A percentile compares a stretch with the other conserved stretches of the same genome.
Conservation (phyloP, 1,139 yeast genomes). For the Pichia sp. region DNA sequence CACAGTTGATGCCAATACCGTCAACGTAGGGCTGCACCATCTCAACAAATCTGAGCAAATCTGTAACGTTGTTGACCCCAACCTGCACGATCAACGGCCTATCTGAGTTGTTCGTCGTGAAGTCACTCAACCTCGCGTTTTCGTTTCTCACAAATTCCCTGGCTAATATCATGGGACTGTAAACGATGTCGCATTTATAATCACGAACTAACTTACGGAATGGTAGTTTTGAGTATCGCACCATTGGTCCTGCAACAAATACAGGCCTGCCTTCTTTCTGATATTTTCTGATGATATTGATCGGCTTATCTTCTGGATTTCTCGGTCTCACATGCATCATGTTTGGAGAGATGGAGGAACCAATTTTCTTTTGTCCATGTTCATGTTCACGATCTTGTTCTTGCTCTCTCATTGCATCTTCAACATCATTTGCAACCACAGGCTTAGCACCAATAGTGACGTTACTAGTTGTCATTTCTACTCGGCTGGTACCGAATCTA, state of each 20-base stretch:
- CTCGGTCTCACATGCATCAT: slow-evolving; percentile 23
- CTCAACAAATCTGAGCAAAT: slow-evolving; percentile 74
- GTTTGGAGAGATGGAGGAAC: slow-evolving; percentile 1
- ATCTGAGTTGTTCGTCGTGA: slow-evolving; percentile 70
- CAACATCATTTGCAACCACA: neutral
- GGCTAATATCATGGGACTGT: slow-evolving; percentile 94
- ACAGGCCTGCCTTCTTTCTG: slow-evolving; percentile 54
- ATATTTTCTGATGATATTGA: slow-evolving; percentile 46
- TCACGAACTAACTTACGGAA: slow-evolving; percentile 80
- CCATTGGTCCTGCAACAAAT: slow-evolving; percentile 94
- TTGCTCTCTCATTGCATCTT: neutral
- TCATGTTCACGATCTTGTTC: neutral
- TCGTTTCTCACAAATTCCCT: slow-evolving; percentile 87
- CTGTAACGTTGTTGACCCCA: slow-evolving; percentile 86
- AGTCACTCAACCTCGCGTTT: slow-evolving; percentile 77
- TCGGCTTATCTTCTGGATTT: slow-evolving; percentile 50
- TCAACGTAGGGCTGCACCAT: slow-evolving; percentile 90
- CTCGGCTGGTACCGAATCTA: neutral
- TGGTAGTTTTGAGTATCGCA: slow-evolving; percentile 88
- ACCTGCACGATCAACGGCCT: slow-evolving; percentile 80
- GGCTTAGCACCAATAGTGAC: neutral
- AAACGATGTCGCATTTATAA: slow-evolving; percentile 75
- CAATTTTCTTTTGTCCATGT: neutral
- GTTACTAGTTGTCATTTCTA: neutral
- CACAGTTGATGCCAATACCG: slow-evolving; percentile 93